A percentile compares a stretch with the other conserved stretches of the same genome.
phyloP scores from a whole-genome alignment of 164 flowering plant genomes.

The Annona cherimola region DNA sequence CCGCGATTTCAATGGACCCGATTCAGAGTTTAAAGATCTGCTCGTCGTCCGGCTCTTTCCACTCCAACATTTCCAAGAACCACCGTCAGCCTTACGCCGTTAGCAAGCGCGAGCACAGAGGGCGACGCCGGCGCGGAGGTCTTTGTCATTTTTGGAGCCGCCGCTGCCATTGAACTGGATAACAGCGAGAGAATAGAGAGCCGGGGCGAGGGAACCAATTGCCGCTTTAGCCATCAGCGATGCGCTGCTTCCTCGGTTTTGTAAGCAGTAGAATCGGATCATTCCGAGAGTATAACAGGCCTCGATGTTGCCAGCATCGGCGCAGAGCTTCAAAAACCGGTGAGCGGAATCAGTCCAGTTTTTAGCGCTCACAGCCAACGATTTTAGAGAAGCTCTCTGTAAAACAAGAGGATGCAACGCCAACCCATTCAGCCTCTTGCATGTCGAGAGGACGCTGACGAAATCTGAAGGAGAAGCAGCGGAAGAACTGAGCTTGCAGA shows the following conservation, averaged over 20 bases:
- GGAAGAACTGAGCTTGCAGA: slow-evolving; percentile 49
- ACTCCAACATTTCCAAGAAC: too few relatives aligned
- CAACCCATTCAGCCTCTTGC: slow-evolving; percentile 61
- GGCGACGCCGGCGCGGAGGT: slow-evolving; percentile 71
- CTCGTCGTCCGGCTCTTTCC: too few relatives aligned
- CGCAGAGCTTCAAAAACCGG: slow-evolving; percentile 62
- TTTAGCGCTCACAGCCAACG: slow-evolving; percentile 41
- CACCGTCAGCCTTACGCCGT: too few relatives aligned
- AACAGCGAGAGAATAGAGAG: slow-evolving; percentile 76
- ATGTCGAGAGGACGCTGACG: slow-evolving; percentile 43
- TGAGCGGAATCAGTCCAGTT: slow-evolving; percentile 77
- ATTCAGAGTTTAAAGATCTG: too few relatives aligned
- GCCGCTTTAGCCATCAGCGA: slow-evolving; percentile 56
- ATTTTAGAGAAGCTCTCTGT: slow-evolving; percentile 36
- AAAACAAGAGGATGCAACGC: slow-evolving; percentile 49
- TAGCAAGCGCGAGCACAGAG: slow-evolving; percentile 80
- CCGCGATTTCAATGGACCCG: too few relatives aligned
- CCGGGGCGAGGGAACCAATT: slow-evolving; percentile 48
- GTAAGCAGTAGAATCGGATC: slow-evolving; percentile 72
- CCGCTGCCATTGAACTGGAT: slow-evolving; percentile 94
- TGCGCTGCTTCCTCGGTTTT: slow-evolving; percentile 55
- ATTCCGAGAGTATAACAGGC: slow-evolving; percentile 80
- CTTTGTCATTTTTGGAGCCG: slow-evolving; percentile 56
- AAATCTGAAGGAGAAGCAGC: slow-evolving; percentile 55
- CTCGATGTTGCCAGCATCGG: slow-evolving; percentile 66